Evolutionary conservation across 495 filamentous ascomycete species (phyloP).

Genomic region (Talaromyces adpressus): DNA sequence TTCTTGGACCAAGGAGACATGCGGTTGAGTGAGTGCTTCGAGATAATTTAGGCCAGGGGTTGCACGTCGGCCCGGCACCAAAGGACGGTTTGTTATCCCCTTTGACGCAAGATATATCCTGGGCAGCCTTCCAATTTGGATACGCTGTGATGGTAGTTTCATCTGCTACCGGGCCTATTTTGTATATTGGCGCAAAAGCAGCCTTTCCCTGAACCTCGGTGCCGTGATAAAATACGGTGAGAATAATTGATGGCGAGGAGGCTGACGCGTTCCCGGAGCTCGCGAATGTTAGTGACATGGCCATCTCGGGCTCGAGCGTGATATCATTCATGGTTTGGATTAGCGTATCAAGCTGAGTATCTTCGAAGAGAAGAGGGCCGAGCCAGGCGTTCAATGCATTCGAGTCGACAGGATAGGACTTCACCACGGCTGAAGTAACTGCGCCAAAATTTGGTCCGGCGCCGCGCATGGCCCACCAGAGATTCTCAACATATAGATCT

Average conservation of each 20-base stretch:
- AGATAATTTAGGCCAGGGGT: no score
- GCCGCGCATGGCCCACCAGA: slow-evolving; percentile 42
- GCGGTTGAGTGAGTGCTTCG: no score
- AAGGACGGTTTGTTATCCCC: background rate
- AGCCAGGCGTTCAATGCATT: background rate
- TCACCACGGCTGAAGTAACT: slow-evolving; percentile 18
- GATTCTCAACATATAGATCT: slow-evolving; percentile 13
- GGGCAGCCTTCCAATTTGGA: background rate
- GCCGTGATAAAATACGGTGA: slow-evolving; percentile 32
- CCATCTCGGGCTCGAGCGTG: background rate
- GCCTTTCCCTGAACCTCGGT: slow-evolving; percentile 30
- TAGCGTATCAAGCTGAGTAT: background rate
- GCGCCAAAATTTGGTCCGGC: slow-evolving; percentile 42
- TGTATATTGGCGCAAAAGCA: background rate
- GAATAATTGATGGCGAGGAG: background rate
- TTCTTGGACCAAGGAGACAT: no score
- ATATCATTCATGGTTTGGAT: background rate
- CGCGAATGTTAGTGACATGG: slow-evolving; percentile 11
- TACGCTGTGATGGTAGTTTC: background rate
- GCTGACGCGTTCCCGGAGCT: background rate
- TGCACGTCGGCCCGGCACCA: background rate
- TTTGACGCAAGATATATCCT: background rate
- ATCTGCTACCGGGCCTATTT: background rate
- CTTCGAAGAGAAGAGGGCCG: background rate
- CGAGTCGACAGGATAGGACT: slow-evolving; percentile 1